phyloP scores from a whole-genome alignment of 2,329 filamentous ascomycete genomes.

The Ascochyta viciae-villosae region DNA sequence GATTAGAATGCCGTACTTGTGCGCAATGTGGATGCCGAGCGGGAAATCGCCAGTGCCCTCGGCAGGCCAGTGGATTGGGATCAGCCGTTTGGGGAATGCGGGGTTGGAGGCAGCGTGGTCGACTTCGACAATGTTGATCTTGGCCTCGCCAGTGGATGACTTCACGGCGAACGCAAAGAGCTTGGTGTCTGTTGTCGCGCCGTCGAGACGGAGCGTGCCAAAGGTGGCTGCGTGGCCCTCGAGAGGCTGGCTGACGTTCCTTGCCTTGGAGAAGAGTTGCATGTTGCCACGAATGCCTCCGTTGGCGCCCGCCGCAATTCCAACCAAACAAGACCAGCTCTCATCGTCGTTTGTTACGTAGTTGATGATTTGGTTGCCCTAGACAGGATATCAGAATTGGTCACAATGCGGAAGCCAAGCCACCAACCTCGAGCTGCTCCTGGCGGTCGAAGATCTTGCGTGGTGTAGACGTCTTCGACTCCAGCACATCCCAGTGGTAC shows the following conservation, averaged over 20 bases:
- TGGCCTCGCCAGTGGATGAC: constrained; percentile 80
- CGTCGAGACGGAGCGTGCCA: constrained; percentile 86
- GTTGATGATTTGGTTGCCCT: constrained; percentile 99
- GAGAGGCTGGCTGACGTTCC: constrained; percentile 96
- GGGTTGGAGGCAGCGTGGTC: constrained; percentile 92
- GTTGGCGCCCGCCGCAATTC: constrained; percentile 91
- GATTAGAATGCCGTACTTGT: constrained; percentile 96
- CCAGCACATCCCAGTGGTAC: constrained; percentile 98
- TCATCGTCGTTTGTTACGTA: constrained; percentile 95
- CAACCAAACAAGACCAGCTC: constrained; percentile 98
- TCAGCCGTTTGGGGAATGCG: constrained; percentile 90
- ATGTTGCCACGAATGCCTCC: constrained; percentile 94
- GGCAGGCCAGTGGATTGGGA: constrained; percentile 96
- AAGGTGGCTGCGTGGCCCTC: constrained; percentile 97
- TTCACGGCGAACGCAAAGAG: constrained; percentile 97
- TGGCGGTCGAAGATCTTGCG: constrained; percentile 96
- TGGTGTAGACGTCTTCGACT: constrained; percentile 75
- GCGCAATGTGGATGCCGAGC: constrained; percentile 95
- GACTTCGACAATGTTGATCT: constrained; percentile 97
- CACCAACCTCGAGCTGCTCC: constrained; percentile 79
- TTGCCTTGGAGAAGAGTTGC: constrained; percentile 95
- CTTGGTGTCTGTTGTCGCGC: constrained; percentile 88
- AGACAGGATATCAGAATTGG: constrained; percentile 19
- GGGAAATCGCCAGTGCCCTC: constrained; percentile 98
- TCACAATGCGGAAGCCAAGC: background rate